Evolutionary conservation across 2,329 filamentous ascomycete genomes (phyloP), one percentile per base, ranked within the genome.

Genomic region (Cladosporium sp.): DNA sequence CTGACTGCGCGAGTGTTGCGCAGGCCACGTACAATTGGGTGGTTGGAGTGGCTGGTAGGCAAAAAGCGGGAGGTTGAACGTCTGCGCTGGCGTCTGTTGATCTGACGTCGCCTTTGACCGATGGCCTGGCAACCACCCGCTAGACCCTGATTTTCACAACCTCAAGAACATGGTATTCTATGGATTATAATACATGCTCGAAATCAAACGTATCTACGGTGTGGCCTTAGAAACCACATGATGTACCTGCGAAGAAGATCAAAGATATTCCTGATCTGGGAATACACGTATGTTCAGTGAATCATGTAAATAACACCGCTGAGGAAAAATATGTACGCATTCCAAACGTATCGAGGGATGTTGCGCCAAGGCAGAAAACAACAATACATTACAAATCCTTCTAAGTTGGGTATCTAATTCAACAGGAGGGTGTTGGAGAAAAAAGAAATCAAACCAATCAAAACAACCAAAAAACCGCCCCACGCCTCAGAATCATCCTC

Each of bases 381-480:
- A n/a, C n/a, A n/a, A n/a, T n/a, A n/a, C n/a, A 57, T 51, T 22
- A 47, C 49, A 43, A 58, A 56, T 33, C 50, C 42, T 39, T 52
- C 18, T 52, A 27, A 29, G 5, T 29, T 16, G 9, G 30, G 27
- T 49, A 45, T 18, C 25, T 52, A 36, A 15, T 39, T 38, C 22
- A 54, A 42, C 16, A 43, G 27, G 15, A 8, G 25, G 39, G 2
- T 12, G 33, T 16, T n/a, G 18, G 11, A 18, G 30, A 30, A 22
- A 30, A n/a, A n/a, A n/a, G n/a, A 27, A 27, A 27, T 4, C 4
- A 27, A 27, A 27, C 5, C 22, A 27, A 27, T 5, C 5, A 27
- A 27, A 27, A 27, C 5, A 27, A 5, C 5, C 22, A 27, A 27
- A 9, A 27, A 27, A 27, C 22, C 9, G 5, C 22, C 22, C 22